phyloP scores from a whole-genome alignment of 1,284 basidiomycete species.

The Pseudozyma hubeiensis region DNA sequence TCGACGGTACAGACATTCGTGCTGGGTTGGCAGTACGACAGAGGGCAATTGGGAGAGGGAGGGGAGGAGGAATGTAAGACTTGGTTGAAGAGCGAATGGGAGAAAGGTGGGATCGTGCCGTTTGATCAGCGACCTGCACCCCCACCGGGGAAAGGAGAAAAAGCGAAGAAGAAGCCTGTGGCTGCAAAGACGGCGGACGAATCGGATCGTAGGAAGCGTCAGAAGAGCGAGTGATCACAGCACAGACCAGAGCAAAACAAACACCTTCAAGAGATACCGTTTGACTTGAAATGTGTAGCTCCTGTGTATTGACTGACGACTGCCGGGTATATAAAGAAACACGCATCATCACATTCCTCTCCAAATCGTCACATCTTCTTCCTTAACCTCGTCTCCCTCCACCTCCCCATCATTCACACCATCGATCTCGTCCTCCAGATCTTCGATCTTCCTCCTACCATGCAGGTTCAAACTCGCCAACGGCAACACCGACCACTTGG shows the following conservation, averaged over 20 bases:
- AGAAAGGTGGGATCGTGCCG: slow-evolving; percentile 55
- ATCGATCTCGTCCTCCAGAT: slow-evolving; percentile 21
- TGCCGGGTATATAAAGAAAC: slow-evolving; percentile 18
- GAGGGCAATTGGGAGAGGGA: neutral
- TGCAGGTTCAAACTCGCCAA: slow-evolving; percentile 3
- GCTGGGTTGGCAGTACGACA: slow-evolving; percentile 60
- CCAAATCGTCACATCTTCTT: slow-evolving; percentile 30
- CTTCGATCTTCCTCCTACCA: slow-evolving; percentile 5
- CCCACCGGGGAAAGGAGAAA: slow-evolving; percentile 25
- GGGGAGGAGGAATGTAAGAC: slow-evolving; percentile 27
- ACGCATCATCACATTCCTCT: slow-evolving; percentile 34
- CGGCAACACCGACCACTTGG: slow-evolving; percentile 29
- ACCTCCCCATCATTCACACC: slow-evolving; percentile 1
- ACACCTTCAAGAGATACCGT: too few relatives aligned
- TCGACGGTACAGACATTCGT: slow-evolving; percentile 54
- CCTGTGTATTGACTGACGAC: neutral
- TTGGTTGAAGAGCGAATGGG: slow-evolving; percentile 58
- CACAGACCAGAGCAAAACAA: neutral
- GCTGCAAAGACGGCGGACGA: neutral
- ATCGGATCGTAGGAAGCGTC: slow-evolving; percentile 34
- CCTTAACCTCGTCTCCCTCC: neutral
- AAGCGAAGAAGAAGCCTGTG: slow-evolving; percentile 33
- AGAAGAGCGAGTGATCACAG: slow-evolving; percentile 49
- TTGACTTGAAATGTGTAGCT: neutral
- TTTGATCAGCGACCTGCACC: slow-evolving; percentile 43